Conservation (phyloP, 345 rosid genomes). For the Gossypium thurberi region DNA sequence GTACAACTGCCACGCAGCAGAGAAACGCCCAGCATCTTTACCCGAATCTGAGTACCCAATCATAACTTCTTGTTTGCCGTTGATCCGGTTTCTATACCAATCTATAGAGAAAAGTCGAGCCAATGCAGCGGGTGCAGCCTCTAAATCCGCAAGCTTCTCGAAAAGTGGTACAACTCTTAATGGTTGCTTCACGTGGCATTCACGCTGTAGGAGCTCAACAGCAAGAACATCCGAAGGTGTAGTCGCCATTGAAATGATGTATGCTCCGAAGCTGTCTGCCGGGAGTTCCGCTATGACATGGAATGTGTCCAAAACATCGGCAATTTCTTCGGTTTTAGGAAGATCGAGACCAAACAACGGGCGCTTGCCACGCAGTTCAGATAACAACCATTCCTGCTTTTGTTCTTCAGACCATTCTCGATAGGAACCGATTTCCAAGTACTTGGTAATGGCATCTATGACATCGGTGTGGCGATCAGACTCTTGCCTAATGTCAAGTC, state of each 20-base stretch:
- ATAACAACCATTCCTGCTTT: conserved; percentile 85
- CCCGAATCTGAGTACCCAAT: conserved; percentile 98
- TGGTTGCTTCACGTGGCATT: conserved; percentile 81
- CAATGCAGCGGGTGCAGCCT: conserved; percentile 95
- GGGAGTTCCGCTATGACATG: conserved; percentile 83
- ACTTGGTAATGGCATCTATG: conserved; percentile 83
- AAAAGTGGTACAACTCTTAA: conserved; percentile 95
- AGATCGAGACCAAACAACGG: conserved; percentile 97
- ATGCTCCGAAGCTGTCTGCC: conserved; percentile 78
- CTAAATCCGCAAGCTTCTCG: conserved; percentile 96
- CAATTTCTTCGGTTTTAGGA: conserved; percentile 85
- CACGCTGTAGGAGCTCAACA: conserved; percentile 93
- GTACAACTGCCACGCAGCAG: conserved; percentile 97
- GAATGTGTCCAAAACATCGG: conserved; percentile 82
- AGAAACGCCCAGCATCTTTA: conserved; percentile 90
- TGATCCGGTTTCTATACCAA: conserved; percentile 81
- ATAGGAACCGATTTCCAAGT: conserved; percentile 79
- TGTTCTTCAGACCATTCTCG: conserved; percentile 85
- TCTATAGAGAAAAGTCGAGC: conserved; percentile 83
- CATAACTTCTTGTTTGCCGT: conserved; percentile 99
- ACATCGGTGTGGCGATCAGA: conserved; percentile 96
- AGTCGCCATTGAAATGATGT: conserved; percentile 96
- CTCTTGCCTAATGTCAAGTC: conserved; percentile 95
- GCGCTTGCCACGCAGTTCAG: conserved; percentile 85
- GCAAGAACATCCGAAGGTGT: conserved; percentile 93